Conservation (phyloP, 805 yeast genomes). For the Pichia nanzhaoensis region DNA sequence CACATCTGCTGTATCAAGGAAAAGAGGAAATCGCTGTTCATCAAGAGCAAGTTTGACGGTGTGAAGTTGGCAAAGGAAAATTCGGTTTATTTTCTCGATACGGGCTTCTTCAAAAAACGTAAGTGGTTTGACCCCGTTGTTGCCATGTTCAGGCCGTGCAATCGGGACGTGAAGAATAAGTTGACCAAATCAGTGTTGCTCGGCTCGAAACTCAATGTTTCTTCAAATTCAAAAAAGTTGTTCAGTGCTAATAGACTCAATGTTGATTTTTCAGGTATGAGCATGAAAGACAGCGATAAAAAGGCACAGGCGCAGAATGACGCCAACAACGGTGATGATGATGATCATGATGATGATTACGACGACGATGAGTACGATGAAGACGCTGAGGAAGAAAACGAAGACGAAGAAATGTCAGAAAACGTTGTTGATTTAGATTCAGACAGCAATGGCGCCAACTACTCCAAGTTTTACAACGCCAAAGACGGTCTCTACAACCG, state of each 20-base stretch:
- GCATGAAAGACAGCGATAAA: not conserved
- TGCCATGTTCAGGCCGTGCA: constrained; percentile 28
- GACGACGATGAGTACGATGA: constrained; percentile 15
- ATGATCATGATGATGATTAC: constrained; percentile 8
- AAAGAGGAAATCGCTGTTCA: constrained; percentile 17
- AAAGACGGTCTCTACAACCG: constrained; percentile 51
- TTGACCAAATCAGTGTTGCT: constrained; percentile 24
- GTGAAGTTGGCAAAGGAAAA: constrained; percentile 27
- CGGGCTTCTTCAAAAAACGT: constrained; percentile 11
- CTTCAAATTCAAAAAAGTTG: constrained; percentile 5
- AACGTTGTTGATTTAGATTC: constrained; percentile 3
- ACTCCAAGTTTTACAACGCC: constrained; percentile 32
- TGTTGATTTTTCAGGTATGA: constrained; percentile 10
- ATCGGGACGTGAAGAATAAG: constrained; percentile 23
- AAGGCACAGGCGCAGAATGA: too few relatives aligned
- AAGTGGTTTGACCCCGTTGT: constrained; percentile 26
- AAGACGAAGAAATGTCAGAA: constrained; percentile 10
- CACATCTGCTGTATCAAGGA: constrained; percentile 22
- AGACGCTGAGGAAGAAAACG: constrained; percentile 15
- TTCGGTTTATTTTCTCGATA: constrained; percentile 25
- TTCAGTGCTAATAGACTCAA: constrained; percentile 9
- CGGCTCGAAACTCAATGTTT: constrained; percentile 6
- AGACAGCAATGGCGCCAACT: not conserved
- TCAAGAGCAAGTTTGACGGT: constrained; percentile 26
- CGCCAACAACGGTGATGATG: too few relatives aligned